Base-by-base conservation (phyloP, 1,139 yeast species). In the Suhomyces wounanorum region DNA sequence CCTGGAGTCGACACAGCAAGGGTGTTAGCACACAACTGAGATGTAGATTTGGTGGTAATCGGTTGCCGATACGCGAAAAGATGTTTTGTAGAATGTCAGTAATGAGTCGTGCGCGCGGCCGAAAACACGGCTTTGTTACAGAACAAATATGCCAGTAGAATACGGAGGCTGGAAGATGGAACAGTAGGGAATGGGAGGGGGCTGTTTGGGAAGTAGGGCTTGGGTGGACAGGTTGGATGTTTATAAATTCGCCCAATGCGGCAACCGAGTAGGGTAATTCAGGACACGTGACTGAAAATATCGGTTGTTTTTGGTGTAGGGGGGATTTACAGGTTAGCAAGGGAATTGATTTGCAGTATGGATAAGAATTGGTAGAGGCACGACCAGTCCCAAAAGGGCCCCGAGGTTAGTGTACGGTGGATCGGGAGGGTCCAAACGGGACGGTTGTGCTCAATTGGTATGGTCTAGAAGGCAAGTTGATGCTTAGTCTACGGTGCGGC, bases 31-130 rank as follows among this genome's bases (percentile, higher is more conserved):
- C 14, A 30, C 33, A 30, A 30, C 33, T 9, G 11, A 30, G 33
- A 14, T 30, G n/a, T 10, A n/a, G 3, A 4, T 5, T 13, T 30
- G 13, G 33, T 30, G 14, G 8, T 30, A 16, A 39, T 14, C 35
- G 31, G 13, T 14, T 31, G 38, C 17, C 18, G 18, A 31, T 21
- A 18, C 48, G 36, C 40, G 44, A 40, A 40, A 39, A 40, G 41
- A 14, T 23, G 41, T 14, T 43, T 25, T 43, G 21, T 23, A 21
- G 26, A 43, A 39, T 31, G 33, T n/a, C 35, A 26, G 40, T 25
- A 36, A 39, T 26, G 21, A 26, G 41, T n/a, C 41, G 41, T 38
- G 41, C 31, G 41, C 28, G 17, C 41, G 30, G 30, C 41, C 16
- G 6, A 23, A 38, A 25, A 38, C 1, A 37, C 11, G 26, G 26